Conservation (phyloP, 768 basidiomycete species). For the Boletus reticulatus region DNA sequence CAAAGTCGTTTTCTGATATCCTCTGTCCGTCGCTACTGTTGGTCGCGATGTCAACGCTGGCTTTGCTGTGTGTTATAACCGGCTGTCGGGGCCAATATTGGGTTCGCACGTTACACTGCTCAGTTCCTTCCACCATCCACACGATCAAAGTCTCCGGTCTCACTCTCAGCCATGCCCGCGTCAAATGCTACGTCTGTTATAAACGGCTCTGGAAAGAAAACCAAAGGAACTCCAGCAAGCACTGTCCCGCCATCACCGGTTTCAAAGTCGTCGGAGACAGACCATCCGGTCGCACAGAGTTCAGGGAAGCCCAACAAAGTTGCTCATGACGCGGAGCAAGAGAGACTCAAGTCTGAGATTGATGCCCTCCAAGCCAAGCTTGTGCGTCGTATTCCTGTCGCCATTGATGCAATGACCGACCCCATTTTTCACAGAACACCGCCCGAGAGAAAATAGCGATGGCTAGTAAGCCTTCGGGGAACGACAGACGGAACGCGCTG, state of each 20-base stretch:
- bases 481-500: slow-evolving; percentile 70
- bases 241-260: slow-evolving; percentile 28
- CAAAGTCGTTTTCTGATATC: slow-evolving; percentile 57
- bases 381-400: slow-evolving; percentile 47
- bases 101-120: slow-evolving; percentile 23
- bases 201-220: slow-evolving; percentile 37
- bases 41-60: neutral
- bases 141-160: slow-evolving; percentile 18
- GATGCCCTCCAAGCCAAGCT: slow-evolving; percentile 77
- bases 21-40: neutral
- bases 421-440: slow-evolving; percentile 44
- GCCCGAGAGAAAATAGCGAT: slow-evolving; percentile 75
- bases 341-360: slow-evolving; percentile 78
- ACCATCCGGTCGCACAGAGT: slow-evolving; percentile 20
- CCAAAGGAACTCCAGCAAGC: slow-evolving; percentile 24
- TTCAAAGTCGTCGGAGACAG: slow-evolving; percentile 18
- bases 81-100: neutral
- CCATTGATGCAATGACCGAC: neutral
- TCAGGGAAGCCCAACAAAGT: slow-evolving; percentile 81
- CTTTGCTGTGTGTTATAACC: neutral
- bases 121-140: slow-evolving; percentile 19
- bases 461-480: slow-evolving; percentile 57
- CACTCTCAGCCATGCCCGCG: slow-evolving; percentile 28
- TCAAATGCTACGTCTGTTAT: slow-evolving; percentile 55
- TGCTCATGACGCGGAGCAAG: slow-evolving; percentile 82